Conservation (phyloP, 164 flowering plant species). For the Stephania cephalantha region DNA sequence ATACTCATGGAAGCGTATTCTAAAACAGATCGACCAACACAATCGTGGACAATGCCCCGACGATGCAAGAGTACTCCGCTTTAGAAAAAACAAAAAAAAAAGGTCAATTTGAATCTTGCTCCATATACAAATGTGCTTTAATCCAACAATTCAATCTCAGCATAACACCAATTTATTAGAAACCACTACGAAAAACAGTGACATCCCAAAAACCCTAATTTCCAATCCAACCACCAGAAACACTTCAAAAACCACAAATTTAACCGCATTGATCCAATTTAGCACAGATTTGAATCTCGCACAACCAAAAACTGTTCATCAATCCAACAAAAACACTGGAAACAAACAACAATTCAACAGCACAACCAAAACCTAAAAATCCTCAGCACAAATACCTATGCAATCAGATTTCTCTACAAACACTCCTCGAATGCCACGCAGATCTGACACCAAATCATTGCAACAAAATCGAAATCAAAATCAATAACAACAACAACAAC, state of each 20-base stretch:
- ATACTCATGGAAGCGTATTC: too few species aligned
- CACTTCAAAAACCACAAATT: neutral
- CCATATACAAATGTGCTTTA: neutral
- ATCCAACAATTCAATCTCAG: neutral
- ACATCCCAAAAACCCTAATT: neutral
- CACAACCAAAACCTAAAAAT: neutral
- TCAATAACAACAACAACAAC: neutral
- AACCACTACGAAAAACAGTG: neutral
- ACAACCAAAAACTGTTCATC: too few species aligned
- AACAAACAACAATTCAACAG: neutral
- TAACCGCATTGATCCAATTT: neutral
- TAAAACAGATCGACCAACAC: neutral
- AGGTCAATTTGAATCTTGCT: neutral
- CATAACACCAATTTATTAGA: neutral
- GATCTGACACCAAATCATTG: neutral
- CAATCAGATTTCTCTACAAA: neutral
- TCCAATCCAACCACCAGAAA: neutral
- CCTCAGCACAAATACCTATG: neutral
- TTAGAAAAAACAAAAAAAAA: neutral
- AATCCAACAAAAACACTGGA: too few species aligned
- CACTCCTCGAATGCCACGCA: neutral
- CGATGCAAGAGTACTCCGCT: too few species aligned
- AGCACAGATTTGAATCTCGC: too few species aligned
- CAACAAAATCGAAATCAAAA: neutral
- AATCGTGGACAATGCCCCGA: neutral